Evolutionary conservation across 305 asterid species (phyloP), one percentile per base, ranked within the genome.

Genomic region (Petunia hybrid): DNA sequence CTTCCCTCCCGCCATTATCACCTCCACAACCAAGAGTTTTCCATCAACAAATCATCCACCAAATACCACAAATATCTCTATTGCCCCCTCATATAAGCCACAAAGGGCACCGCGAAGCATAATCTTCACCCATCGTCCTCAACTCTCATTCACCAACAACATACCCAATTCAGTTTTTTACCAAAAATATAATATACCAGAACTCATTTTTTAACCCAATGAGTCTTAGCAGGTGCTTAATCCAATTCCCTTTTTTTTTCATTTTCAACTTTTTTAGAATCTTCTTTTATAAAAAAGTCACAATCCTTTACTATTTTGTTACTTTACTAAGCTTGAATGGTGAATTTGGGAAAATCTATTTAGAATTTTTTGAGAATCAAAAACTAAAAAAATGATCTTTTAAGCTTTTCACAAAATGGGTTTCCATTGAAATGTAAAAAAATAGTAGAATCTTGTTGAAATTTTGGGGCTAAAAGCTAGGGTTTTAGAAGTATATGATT

Each of bases 361-460:
- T 79, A 85, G 86, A 85, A 88, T 71, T 88, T 86, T 41, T 42
- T 77, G 12, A 51, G 80, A 51, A 81, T 75, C 76, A n/a, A 61
- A 80, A 79, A 76, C 84, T 57, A 35, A 63, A 61, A 12, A 46
- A 56, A 9, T 66, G 61, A 60, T 42, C 22, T 3, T 76, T 71
- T 13, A 31, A 31, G 85, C 64, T 57, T 12, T 76, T 35, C 7
- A 9, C 10, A 76, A 57, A 3, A 55, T 81, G 78, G 55, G 62
- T 36, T 45, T 82, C 91, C 89, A 88, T 86, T 53, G 62, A 57
- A 80, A 31, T 36, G 48, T 3, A 40, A 3, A 31, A 4, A 22
- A 46, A 3, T 22, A 22, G 31, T 9, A 48, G 56, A 13, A 48
- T 8, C 10, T 48, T 48, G 4, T 48, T 48, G 12, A 48, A 48